These are phyloP conservation scores for Tulasnella calospora DNA, from an alignment of 768 basidiomycete genomes.

Conservation along the genomic window DNA sequence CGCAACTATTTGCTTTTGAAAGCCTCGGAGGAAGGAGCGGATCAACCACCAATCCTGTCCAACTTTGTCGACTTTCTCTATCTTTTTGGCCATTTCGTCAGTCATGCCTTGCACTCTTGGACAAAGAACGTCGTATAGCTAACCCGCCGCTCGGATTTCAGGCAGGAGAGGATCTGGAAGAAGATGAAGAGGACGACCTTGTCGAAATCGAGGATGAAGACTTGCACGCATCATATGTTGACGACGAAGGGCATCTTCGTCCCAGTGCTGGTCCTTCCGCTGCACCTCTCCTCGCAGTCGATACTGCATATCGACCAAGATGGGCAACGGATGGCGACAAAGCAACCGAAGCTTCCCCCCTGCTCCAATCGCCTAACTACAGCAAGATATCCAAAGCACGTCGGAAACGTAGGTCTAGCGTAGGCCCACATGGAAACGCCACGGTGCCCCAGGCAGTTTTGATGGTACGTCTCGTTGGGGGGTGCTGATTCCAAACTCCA, in stretches of 20 bases:
- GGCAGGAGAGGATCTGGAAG: slow-evolving; percentile 88
- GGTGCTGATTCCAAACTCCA: not conserved
- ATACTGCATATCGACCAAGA: slow-evolving; percentile 20
- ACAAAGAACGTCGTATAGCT: slow-evolving; percentile 6
- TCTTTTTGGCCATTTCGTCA: slow-evolving; percentile 92
- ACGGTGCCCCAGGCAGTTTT: slow-evolving; percentile 86
- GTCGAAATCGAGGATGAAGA: slow-evolving; percentile 54
- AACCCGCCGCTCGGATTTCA: slow-evolving; percentile 34
- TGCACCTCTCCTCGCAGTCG: not conserved
- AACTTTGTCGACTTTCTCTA: slow-evolving; percentile 94
- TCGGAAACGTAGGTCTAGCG: slow-evolving; percentile 49
- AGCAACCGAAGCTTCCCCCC: slow-evolving; percentile 32
- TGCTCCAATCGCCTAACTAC: slow-evolving; percentile 28
- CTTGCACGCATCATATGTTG: not conserved
- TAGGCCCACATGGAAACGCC: slow-evolving; percentile 71
- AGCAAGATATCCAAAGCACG: slow-evolving; percentile 29
- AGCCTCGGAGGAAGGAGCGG: slow-evolving; percentile 60
- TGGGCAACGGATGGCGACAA: slow-evolving; percentile 9
- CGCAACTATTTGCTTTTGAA: slow-evolving; percentile 77
- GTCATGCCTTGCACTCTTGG: slow-evolving; percentile 35
- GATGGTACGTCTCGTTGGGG: slow-evolving; percentile 56
- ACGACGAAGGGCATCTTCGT: slow-evolving; percentile 20
- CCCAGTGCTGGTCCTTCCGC: slow-evolving; percentile 15
- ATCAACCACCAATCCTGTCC: slow-evolving; percentile 55
- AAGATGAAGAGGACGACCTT: slow-evolving; percentile 60